Percentiles rank a stretch among this genome's conserved stretches.
Conservation (phyloP, 2,329 filamentous ascomycete genomes). For the Aureobasidium melanogenum region DNA sequence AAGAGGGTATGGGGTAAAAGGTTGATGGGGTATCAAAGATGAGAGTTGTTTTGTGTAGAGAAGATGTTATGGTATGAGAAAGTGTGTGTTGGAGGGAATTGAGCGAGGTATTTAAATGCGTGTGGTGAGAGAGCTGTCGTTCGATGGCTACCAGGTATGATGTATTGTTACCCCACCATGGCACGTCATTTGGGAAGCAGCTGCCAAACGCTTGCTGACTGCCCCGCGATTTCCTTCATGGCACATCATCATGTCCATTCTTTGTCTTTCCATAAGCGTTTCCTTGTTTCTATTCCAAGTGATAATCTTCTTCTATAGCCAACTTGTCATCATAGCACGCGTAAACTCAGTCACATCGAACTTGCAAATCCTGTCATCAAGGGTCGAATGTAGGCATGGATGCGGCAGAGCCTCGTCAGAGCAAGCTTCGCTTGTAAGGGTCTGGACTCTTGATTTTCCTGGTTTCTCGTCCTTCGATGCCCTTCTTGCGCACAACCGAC, state of each 20-base stretch:
- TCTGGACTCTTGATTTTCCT: background rate
- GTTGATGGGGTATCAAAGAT: background rate
- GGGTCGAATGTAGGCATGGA: background rate
- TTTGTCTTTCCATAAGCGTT: background rate
- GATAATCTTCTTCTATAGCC: background rate
- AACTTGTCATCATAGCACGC: background rate
- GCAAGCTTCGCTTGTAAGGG: background rate
- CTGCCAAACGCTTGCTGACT: background rate
- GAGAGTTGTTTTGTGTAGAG: background rate
- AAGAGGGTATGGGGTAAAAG: background rate
- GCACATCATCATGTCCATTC: background rate
- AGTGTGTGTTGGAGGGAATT: background rate
- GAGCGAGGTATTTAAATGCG: background rate
- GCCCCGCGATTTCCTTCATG: background rate
- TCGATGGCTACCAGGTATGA: background rate
- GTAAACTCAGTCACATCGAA: background rate
- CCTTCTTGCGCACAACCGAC: background rate
- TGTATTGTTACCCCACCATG: background rate
- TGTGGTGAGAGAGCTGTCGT: background rate
- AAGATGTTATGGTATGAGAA: conserved; percentile 6
- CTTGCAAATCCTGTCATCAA: background rate
- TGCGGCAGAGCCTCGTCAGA: conserved; percentile 2
- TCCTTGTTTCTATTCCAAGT: background rate
- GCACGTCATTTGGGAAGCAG: background rate
- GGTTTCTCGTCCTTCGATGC: background rate